Conservation (phyloP, 768 basidiomycete genomes). For the Wakefieldia striispora region DNA sequence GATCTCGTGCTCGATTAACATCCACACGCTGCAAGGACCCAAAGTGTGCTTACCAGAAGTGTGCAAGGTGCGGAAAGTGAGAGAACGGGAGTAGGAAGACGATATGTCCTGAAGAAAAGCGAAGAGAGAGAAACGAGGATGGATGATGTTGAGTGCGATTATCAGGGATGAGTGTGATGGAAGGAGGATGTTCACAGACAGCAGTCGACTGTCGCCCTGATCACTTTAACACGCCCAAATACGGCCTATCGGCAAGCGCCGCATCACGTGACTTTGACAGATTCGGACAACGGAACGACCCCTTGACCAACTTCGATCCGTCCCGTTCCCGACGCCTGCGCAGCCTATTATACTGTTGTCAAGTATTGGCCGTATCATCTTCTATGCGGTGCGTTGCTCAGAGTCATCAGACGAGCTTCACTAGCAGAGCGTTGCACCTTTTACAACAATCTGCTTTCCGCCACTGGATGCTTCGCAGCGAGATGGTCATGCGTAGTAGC, state of each 20-base stretch:
- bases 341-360: no score
- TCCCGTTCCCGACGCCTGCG: no score
- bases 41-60: conserved; percentile 16
- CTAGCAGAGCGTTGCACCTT: no score
- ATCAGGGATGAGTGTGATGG: conserved; percentile 21
- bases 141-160: conserved; percentile 14
- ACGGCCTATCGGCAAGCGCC: conserved; percentile 30
- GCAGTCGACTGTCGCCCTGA: conserved; percentile 21
- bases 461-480: no score
- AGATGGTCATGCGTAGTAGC: no score
- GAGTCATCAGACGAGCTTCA: no score
- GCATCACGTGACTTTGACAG: conserved; percentile 25
- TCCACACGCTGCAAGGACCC: neutral
- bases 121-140: neutral
- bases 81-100: neutral
- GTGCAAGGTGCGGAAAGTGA: conserved; percentile 1
- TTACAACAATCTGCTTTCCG: no score
- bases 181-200: conserved; percentile 14
- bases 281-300: conserved; percentile 20
- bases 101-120: neutral
- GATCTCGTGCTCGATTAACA: conserved; percentile 18
- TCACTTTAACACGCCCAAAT: conserved; percentile 34
- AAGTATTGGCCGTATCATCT: no score
- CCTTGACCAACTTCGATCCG: no score
- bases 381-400: no score